Evolutionary conservation across 306 rosid species (phyloP), one percentile per base, ranked within the genome.

Genomic region (Vigna hirtella): DNA sequence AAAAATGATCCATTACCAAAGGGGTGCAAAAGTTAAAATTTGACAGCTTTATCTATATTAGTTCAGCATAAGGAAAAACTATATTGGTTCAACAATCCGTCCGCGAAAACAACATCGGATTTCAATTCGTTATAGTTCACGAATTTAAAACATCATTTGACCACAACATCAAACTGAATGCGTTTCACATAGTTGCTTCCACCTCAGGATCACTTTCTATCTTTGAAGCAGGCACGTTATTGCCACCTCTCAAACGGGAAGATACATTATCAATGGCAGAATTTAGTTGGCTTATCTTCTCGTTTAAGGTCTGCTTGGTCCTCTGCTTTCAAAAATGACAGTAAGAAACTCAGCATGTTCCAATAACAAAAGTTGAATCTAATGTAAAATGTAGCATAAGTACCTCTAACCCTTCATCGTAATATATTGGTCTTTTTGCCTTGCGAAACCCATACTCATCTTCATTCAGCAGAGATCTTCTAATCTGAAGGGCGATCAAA

Each of bases 401-500:
- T 89, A 95, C 99, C 95, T 93, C 99, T 66, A 95, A 85, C 74
- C 98, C 99, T 85, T 89, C 98, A 0, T 95, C 99, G 9, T 95
- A 93, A 84, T 92, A 95, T 36, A 89, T 81, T 70, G 99, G 99
- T 80, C 84, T 85, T 86, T 82, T 89, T 69, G 96, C 97, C 90
- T 68, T 95, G 38, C 90, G 88, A 80, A 95, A 92, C 65, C 99
- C 99, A 17, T 89, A 78, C 75, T 93, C 98, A 81, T 95, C 87
- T 87, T 95, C 99, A 77, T 92, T 88, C 38, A 91, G 90, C 73
- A 91, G 49, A 15, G 94, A 85, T 82, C 93, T 88, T 88, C 99
- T 87, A 42, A 95, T 95, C 99, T 95, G 93, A 59, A 12, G 73
- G 43, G 40, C 66, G 66, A 34, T 32, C 63, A 77, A 62, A 56